Evolutionary conservation across 2,329 filamentous ascomycete species (phyloP), one percentile per base, ranked within the genome.

Genomic region (Microcyclosporella mali): DNA sequence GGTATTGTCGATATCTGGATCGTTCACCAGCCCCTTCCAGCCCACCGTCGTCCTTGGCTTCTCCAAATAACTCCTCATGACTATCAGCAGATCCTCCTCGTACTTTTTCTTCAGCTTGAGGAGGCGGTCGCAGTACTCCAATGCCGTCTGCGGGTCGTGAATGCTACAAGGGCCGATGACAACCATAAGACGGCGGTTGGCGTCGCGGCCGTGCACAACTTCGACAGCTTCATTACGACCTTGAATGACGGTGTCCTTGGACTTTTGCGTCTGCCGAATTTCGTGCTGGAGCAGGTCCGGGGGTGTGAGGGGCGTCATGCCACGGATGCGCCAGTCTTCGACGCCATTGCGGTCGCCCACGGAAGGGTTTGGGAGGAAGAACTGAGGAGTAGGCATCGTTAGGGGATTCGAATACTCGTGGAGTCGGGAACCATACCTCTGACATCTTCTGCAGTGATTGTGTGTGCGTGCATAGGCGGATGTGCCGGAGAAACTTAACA

Each of bases 21-120:
- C 92, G 66, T 98, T 97, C 72, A 98, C 94, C 58, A 98, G 73
- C 37, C 92, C 92, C 74, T 98, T 98, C 92, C 92, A 98, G 56
- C 92, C 92, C 19, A 98, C 88, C 0, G 92, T 98, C 19, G 92
- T 98, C 52, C 92, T 82, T 16, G 92, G 92, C 77, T 98, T 98
- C 77, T 98, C 92, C 47, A 98, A 81, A 78, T 98, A 98, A 52
- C 88, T 86, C 57, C 92, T 85, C 92, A 98, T 98, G 49, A 98
- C 84, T 56, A 98, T 92, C 57, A 94, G 76, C 29, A 98, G 77
- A 63, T 97, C 88, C 60, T 89, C 78, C 65, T 85, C 78, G 72
- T 95, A 84, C 72, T 94, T 92, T 64, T 89, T 79, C 69, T 90
- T 89, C 59, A 94, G 74, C 61, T 79, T 74, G 55, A 94, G 66